Base-by-base conservation (phyloP, 768 basidiomycete genomes). In the Boletus rubescentipes region DNA sequence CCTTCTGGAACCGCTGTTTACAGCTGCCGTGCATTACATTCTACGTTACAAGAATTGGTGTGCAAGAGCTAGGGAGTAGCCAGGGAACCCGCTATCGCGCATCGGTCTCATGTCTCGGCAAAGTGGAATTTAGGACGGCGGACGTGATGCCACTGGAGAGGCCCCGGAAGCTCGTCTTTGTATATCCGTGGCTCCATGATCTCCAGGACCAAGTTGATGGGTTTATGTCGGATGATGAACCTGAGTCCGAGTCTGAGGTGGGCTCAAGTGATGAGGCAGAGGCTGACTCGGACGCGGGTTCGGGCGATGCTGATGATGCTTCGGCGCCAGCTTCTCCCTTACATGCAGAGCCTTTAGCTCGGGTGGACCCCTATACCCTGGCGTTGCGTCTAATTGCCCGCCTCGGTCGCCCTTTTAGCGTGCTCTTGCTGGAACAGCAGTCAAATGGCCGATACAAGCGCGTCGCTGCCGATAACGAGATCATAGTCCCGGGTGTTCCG, bases 181-280 rank as follows among this genome's bases (percentile, higher is more conserved):
- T 58, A 3, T 29, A 55, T 16, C 60, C 58, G 0, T 59, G 60
- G 57, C 14, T 59, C 32, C 50, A 15, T n/a, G 54, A 54, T 41
- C 37, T 61, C 16, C 2, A 30, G 2, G 42, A 35, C 16, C 34
- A 10, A 2, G 30, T n/a, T 10, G 51, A 46, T 26, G 41, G 14
- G 3, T 35, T 31, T 9, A 26, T 12, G 6, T 30, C 9, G 9
- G 40, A 43, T 4, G 50, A 47, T 5, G 46, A 31, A 5, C 2
- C 1, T 10, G 51, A 53, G 15, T 30, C 2, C 3, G 47, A 44
- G 11, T 49, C 36, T 4, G 21, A 36, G 21, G 5, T n/a, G n/a
- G n/a, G n/a, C n/a, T n/a, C n/a, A n/a, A n/a, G n/a, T n/a, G n/a
- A n/a, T n/a, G n/a, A n/a, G n/a, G n/a, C n/a, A n/a, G n/a, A n/a